These are phyloP conservation scores for Capillidium rhysosporum DNA, from an alignment of 371 early-diverging fungal species.

Conservation along the genomic window DNA sequence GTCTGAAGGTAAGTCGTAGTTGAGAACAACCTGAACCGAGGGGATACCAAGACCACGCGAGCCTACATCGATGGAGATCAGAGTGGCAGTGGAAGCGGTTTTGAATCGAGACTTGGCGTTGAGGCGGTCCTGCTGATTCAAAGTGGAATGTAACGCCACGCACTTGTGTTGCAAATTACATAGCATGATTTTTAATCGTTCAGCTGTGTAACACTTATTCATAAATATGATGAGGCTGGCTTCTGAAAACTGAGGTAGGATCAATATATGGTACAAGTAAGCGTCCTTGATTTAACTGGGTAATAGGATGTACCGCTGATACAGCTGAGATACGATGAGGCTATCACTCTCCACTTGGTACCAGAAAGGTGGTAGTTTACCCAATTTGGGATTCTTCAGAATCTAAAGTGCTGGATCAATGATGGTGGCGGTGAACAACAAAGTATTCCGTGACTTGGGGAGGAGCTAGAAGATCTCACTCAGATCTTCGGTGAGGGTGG, in stretches of 20 bases:
- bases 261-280: conserved; percentile 64
- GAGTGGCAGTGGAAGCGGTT: conserved; percentile 52
- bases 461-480: conserved; percentile 50
- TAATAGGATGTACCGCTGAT: conserved; percentile 82
- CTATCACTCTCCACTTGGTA: conserved; percentile 52
- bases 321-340: conserved; percentile 67
- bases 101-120: conserved; percentile 85
- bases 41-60: conserved; percentile 96
- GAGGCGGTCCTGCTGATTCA: conserved; percentile 82
- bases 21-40: conserved; percentile 81
- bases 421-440: conserved; percentile 95
- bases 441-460: conserved; percentile 69
- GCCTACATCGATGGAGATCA: conserved; percentile 96
- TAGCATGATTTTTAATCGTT: conserved; percentile 62
- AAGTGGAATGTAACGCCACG: conserved; percentile 81
- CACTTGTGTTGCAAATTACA: conserved; percentile 70
- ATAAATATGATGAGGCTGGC: conserved; percentile 76
- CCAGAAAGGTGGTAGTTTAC: conserved; percentile 46
- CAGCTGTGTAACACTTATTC: conserved; percentile 61
- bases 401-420: conserved; percentile 55
- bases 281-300: conserved; percentile 84
- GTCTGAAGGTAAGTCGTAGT: conserved; percentile 96
- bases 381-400: conserved; percentile 17
- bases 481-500: conserved; percentile 71
- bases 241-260: conserved; percentile 38